Percentiles rank a stretch among this genome's conserved stretches.
Evolutionary conservation across 1,284 basidiomycete genomes (phyloP).

Genomic region (Heterobasidion irregulare): DNA sequence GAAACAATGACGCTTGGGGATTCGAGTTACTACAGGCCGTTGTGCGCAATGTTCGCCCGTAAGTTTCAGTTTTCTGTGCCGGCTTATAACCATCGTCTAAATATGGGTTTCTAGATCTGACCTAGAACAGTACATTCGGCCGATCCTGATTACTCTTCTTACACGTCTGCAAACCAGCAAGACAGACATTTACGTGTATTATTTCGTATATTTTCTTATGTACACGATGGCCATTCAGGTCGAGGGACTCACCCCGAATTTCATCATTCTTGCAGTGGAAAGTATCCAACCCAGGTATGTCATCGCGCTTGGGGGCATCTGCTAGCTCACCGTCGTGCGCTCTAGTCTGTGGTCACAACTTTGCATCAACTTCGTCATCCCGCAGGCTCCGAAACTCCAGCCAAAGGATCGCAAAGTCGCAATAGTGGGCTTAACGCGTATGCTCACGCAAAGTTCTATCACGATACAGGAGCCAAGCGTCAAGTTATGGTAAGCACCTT

Average conservation of each 20-base stretch:
- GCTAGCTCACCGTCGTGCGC: background rate
- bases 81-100: background rate
- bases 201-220: constrained; percentile 75
- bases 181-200: constrained; percentile 84
- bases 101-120: constrained; percentile 34
- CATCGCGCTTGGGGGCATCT: background rate
- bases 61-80: constrained; percentile 25
- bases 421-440: constrained; percentile 73
- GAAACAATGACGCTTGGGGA: constrained; percentile 85
- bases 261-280: constrained; percentile 71
- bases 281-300: constrained; percentile 80
- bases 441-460: constrained; percentile 67
- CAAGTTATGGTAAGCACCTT: constrained; percentile 49
- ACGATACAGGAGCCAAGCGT: constrained; percentile 64
- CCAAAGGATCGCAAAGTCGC: constrained; percentile 80
- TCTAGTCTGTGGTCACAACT: constrained; percentile 81
- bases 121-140: constrained; percentile 71
- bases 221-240: constrained; percentile 71
- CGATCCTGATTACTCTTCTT: constrained; percentile 75
- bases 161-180: constrained; percentile 85
- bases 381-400: constrained; percentile 76
- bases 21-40: constrained; percentile 86
- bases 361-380: constrained; percentile 71
- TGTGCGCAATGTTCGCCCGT: constrained; percentile 69
- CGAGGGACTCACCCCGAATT: constrained; percentile 70